Evolutionary conservation across 2,329 filamentous ascomycete genomes (phyloP), one percentile per base, ranked within the genome.

Genomic region (Curvularia sp.): DNA sequence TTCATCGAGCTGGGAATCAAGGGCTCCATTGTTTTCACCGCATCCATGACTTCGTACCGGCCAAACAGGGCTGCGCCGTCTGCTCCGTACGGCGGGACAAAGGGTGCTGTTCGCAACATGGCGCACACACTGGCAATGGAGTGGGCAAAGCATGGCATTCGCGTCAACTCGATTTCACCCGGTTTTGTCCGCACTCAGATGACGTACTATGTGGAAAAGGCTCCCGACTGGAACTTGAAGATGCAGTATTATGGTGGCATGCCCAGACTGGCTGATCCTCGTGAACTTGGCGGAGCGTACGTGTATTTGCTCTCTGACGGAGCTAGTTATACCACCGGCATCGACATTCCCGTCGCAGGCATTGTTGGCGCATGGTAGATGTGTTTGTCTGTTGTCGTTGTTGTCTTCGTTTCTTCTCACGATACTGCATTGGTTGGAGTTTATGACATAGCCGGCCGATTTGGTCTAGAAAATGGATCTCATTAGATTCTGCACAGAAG

Each of bases 141-240:
- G 80, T 94, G 91, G 91, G 89, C 91, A 71, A 89, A 91, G 79
- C 85, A 92, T 78, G 84, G 85, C 68, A 92, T 94, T 73, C 88
- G 91, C 38, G 90, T 93, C 71, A 95, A 95, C 84, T 89, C 87
- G 78, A 92, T 94, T 79, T 91, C 88, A 6, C 91, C 91, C 20
- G 91, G 91, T 30, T 94, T 94, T 82, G 93, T 94, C 88, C 90
- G 93, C 81, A 95, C 91, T 49, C 77, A 64, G 70, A 82, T 82
- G 80, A 82, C 80, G 2, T 82, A 83, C 65, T 83, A 79, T 68
- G 78, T 84, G 4, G 80, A 82, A 20, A 76, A 77, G 49, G 78
- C 81, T 49, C 76, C 79, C 0, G 83, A 84, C 59, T 84, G 81
- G 80, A 79, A 83, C 48, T 69, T 81, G 59, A 82, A 85, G 72